Conservation (phyloP, 1,139 yeast genomes). For the Geotrichum fermentans region DNA sequence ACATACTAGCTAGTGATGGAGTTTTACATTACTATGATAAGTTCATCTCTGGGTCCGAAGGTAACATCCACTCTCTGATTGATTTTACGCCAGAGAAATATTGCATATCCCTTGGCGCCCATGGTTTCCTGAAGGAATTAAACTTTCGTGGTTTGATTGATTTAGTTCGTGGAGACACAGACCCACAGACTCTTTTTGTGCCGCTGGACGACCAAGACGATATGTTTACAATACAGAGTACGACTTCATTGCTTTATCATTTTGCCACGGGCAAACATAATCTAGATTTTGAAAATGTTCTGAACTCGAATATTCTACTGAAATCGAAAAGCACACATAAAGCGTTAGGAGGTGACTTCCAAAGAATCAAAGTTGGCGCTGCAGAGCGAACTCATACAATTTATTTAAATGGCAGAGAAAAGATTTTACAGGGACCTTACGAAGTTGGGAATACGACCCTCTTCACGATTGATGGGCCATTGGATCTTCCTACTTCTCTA, state of each 20-base stretch:
- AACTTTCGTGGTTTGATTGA: slow-evolving; percentile 53
- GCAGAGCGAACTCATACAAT: slow-evolving; percentile 36
- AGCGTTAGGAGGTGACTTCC: slow-evolving; percentile 44
- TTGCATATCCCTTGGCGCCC: slow-evolving; percentile 63
- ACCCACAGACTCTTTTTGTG: slow-evolving; percentile 58
- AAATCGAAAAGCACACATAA: slow-evolving; percentile 19
- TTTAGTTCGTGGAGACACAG: slow-evolving; percentile 48
- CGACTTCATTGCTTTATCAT: slow-evolving; percentile 56
- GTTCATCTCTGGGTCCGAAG: slow-evolving; percentile 24
- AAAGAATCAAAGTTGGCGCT: slow-evolving; percentile 41
- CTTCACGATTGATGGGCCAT: slow-evolving; percentile 56
- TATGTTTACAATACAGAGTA: slow-evolving; percentile 27
- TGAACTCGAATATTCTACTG: slow-evolving; percentile 12
- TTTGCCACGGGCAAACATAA: slow-evolving; percentile 52
- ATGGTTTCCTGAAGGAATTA: slow-evolving; percentile 65
- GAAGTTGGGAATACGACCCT: slow-evolving; percentile 55
- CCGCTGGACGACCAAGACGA: slow-evolving; percentile 25
- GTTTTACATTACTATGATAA: slow-evolving; percentile 54
- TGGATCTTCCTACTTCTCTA: slow-evolving; percentile 52
- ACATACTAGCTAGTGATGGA: slow-evolving; percentile 54
- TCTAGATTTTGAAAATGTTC: slow-evolving; percentile 41
- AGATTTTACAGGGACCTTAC: slow-evolving; percentile 44
- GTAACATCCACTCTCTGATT: slow-evolving; percentile 23
- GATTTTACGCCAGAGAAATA: slow-evolving; percentile 65
- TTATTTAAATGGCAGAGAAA: slow-evolving; percentile 44